Conservation (phyloP, 768 basidiomycete genomes). For the Mycena galopus region DNA sequence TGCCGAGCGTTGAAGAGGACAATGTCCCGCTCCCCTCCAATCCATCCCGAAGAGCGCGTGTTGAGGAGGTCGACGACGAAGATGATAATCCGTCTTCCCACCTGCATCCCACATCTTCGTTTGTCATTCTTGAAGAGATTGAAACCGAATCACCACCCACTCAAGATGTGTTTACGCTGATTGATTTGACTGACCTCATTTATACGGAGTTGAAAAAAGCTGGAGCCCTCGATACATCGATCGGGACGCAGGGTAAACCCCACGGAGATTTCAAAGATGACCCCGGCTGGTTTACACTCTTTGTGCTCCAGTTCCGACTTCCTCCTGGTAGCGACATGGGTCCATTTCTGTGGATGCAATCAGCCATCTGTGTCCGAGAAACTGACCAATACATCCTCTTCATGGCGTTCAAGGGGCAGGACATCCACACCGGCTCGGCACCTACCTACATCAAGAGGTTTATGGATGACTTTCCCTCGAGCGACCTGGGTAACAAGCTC, state of each 20-base stretch:
- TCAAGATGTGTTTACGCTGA: too few relatives aligned
- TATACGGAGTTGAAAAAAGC: too few relatives aligned
- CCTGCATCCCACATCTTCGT: too few relatives aligned
- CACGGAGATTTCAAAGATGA: not conserved
- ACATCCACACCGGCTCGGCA: not conserved
- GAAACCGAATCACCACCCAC: too few relatives aligned
- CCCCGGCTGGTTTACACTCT: not conserved
- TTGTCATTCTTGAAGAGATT: too few relatives aligned
- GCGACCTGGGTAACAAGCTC: not conserved
- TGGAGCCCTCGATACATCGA: not conserved
- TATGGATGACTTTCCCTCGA: not conserved
- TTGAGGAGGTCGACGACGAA: too few relatives aligned
- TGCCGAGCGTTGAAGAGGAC: not conserved
- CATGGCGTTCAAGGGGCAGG: not conserved
- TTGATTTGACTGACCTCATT: too few relatives aligned
- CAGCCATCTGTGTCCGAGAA: not conserved
- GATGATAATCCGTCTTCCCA: too few relatives aligned
- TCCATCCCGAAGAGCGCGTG: too few relatives aligned
- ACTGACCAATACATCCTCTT: not conserved
- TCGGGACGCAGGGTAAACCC: not conserved
- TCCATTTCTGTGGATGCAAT: not conserved
- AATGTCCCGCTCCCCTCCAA: too few relatives aligned
- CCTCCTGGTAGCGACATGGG: constrained; percentile 5
- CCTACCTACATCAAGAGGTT: not conserved
- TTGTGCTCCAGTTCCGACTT: not conserved